These are phyloP conservation scores for Saccharum hybrid DNA, from an alignment of 202 grass and related monocot genomes.

Conservation along the genomic window DNA sequence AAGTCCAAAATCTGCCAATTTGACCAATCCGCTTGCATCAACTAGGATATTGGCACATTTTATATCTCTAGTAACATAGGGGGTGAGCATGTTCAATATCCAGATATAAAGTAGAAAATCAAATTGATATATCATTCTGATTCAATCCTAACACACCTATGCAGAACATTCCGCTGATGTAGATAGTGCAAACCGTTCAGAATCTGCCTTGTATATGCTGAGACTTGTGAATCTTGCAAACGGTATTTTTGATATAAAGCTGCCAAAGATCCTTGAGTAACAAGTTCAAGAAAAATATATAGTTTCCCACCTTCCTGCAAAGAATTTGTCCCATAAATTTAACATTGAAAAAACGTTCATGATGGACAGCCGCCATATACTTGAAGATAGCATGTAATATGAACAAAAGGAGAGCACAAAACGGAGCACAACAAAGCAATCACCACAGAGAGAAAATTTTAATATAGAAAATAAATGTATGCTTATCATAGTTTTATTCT, in stretches of 20 bases:
- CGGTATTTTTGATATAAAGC: slow-evolving; percentile 79
- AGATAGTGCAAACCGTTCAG: slow-evolving; percentile 82
- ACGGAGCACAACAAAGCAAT: slow-evolving; percentile 7
- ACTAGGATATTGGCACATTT: slow-evolving; percentile 98
- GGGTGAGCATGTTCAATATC: slow-evolving; percentile 1
- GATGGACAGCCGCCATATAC: not conserved
- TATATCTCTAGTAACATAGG: slow-evolving; percentile 70
- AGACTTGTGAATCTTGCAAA: slow-evolving; percentile 90
- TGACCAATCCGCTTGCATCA: slow-evolving; percentile 73
- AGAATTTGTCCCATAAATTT: slow-evolving; percentile 8
- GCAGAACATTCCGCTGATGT: slow-evolving; percentile 78
- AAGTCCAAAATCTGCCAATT: slow-evolving; percentile 96
- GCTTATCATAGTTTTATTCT: slow-evolving; percentile 5
- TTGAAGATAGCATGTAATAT: not conserved
- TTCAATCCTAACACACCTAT: slow-evolving; percentile 62
- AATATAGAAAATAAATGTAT: slow-evolving; percentile 19
- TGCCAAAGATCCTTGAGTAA: slow-evolving; percentile 91
- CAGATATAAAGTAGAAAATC: slow-evolving; percentile 11
- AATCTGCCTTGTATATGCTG: slow-evolving; percentile 92
- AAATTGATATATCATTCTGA: slow-evolving; percentile 6
- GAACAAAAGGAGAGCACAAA: slow-evolving; percentile 8
- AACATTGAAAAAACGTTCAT: slow-evolving; percentile 24
- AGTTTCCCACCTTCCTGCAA: slow-evolving; percentile 70
- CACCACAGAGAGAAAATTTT: not conserved
- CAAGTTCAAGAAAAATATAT: slow-evolving; percentile 97